These are phyloP conservation scores for Stagonosporopsis cucurbitacearum DNA, from an alignment of 2,329 filamentous ascomycete genomes.

Conservation along the genomic window DNA sequence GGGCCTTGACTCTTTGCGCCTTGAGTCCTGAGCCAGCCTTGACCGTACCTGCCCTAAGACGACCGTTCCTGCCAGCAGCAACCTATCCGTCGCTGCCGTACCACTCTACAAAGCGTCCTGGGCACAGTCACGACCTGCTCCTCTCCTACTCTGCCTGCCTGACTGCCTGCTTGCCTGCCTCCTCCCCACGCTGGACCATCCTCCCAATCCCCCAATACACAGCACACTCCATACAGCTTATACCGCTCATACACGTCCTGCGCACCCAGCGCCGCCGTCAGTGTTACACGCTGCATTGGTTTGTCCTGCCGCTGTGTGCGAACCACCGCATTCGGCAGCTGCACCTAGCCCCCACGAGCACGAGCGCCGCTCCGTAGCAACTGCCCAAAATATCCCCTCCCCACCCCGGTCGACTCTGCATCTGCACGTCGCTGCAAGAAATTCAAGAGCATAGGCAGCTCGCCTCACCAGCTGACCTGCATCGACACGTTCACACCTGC, in stretches of 20 bases:
- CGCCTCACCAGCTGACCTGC: conserved; percentile 35
- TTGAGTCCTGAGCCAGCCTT: conserved; percentile 12
- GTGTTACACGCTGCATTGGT: conserved; percentile 17
- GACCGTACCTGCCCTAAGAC: conserved; percentile 24
- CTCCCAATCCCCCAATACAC: too few species aligned
- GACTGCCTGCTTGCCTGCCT: neutral
- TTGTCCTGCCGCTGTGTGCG: conserved; percentile 11
- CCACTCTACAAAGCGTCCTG: conserved; percentile 18
- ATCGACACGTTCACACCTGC: conserved; percentile 18
- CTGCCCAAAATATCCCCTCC: conserved; percentile 22
- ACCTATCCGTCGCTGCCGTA: conserved; percentile 16
- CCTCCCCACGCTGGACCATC: neutral
- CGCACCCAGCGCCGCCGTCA: neutral
- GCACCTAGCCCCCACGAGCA: conserved; percentile 21
- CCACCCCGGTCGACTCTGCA: conserved; percentile 17
- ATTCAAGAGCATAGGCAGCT: conserved; percentile 15
- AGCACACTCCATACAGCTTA: neutral
- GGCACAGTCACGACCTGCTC: conserved; percentile 5
- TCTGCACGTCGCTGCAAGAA: conserved; percentile 21
- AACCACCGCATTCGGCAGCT: conserved; percentile 28
- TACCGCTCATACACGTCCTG: neutral
- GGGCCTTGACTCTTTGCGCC: conserved; percentile 18
- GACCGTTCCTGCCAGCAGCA: conserved; percentile 17
- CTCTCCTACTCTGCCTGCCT: neutral
- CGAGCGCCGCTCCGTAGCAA: conserved; percentile 32